These are phyloP conservation scores for Candida palmyrensis DNA, from an alignment of 805 yeast genomes.

Conservation along the genomic window DNA sequence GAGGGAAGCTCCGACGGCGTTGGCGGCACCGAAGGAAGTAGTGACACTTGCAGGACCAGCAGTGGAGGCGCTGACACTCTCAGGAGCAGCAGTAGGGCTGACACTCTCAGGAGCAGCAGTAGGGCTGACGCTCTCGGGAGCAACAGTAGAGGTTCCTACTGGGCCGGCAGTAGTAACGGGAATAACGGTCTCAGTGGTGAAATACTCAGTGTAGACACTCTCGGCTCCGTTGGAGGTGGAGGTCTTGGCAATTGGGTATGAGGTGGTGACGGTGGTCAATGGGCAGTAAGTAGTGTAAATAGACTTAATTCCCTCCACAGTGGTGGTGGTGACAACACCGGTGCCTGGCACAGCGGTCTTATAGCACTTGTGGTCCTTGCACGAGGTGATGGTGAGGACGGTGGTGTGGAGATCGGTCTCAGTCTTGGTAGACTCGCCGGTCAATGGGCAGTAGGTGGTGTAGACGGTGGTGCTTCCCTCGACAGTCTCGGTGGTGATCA, in stretches of 20 bases:
- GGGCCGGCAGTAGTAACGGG: conserved; percentile 8
- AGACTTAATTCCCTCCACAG: conserved; percentile 23
- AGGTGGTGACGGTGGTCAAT: conserved; percentile 17
- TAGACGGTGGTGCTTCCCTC: conserved; percentile 20
- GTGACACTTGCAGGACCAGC: conserved; percentile 9
- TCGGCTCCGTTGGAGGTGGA: conserved; percentile 16
- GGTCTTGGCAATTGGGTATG: conserved; percentile 9
- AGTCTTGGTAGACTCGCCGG: conserved; percentile 16
- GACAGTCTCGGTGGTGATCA: conserved; percentile 27
- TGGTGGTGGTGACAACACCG: conserved; percentile 18
- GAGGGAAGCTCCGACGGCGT: conserved; percentile 18
- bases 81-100: conserved; percentile 10
- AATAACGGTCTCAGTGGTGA: conserved; percentile 14
- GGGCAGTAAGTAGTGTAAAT: conserved; percentile 39
- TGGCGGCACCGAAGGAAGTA: conserved; percentile 14
- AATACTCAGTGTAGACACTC: conserved; percentile 14
- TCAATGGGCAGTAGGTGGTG: conserved; percentile 17
- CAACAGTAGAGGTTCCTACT: conserved; percentile 8
- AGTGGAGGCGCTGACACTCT: conserved; percentile 1
- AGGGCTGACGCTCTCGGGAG: conserved; percentile 9
- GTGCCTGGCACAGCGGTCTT: conserved; percentile 24
- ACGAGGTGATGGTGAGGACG: conserved; percentile 22
- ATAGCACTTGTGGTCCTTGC: conserved; percentile 20
- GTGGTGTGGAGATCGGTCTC: conserved; percentile 16
- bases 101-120: conserved; percentile 10